These are phyloP conservation scores for Candolleomyces efflorescens DNA, from an alignment of 768 basidiomycete genomes.

Conservation along the genomic window DNA sequence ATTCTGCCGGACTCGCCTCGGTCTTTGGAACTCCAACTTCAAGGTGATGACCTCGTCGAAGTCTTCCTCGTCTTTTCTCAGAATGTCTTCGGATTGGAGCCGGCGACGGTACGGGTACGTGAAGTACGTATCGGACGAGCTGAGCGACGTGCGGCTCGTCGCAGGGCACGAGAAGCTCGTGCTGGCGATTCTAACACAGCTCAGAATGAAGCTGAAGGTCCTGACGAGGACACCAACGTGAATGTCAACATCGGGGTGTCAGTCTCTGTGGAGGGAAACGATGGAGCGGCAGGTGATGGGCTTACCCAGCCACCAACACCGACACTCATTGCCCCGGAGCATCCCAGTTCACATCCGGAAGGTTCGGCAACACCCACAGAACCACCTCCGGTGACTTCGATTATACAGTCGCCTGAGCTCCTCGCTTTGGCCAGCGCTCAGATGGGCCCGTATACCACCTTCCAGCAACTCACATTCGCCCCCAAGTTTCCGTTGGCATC, in stretches of 20 bases:
- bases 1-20: conserved; percentile 89
- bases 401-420: conserved; percentile 60
- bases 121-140: conserved; percentile 90
- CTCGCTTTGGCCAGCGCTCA: conserved; percentile 63
- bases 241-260: conserved; percentile 63
- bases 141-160: conserved; percentile 78
- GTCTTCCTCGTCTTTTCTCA: conserved; percentile 89
- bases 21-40: conserved; percentile 81
- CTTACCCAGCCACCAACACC: conserved; percentile 30
- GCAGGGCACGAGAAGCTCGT: conserved; percentile 69
- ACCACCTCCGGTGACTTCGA: conserved; percentile 24
- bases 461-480: conserved; percentile 84
- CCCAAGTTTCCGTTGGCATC: conserved; percentile 85
- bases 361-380: conserved; percentile 28
- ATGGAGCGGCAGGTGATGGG: conserved; percentile 30
- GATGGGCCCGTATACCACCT: conserved; percentile 84
- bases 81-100: conserved; percentile 89
- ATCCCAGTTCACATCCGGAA: conserved; percentile 34
- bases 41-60: conserved; percentile 91
- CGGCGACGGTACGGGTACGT: conserved; percentile 89
- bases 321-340: conserved; percentile 37
- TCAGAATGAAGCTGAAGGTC: conserved; percentile 37
- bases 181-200: conserved; percentile 43
- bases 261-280: conserved; percentile 38
- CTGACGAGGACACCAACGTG: conserved; percentile 53